Evolutionary conservation across 2,329 filamentous ascomycete genomes (phyloP).

Genomic region (Myrmaecium sp.): DNA sequence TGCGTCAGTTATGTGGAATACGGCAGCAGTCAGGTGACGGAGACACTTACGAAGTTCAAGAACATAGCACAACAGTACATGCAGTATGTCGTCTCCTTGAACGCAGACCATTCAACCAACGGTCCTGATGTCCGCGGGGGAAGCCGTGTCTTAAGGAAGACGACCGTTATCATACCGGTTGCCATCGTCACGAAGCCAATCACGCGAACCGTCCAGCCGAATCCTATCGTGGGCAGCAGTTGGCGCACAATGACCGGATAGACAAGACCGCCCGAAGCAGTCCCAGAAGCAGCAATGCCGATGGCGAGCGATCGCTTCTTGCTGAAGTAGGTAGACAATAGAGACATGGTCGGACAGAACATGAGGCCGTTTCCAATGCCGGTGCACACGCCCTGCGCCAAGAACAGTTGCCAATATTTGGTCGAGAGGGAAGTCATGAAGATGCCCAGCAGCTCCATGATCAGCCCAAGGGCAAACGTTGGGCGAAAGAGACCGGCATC

Average conservation of each 20-base stretch:
- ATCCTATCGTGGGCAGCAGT: slow-evolving; percentile 42
- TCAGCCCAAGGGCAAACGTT: slow-evolving; percentile 24
- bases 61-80: slow-evolving; percentile 6
- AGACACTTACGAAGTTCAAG: too few relatives aligned
- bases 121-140: slow-evolving; percentile 27
- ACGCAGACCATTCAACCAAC: slow-evolving; percentile 4
- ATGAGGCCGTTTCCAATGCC: slow-evolving; percentile 19
- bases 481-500: slow-evolving; percentile 35
- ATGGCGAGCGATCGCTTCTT: slow-evolving; percentile 43
- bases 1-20: background rate
- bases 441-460: slow-evolving; percentile 29
- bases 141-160: slow-evolving; percentile 23
- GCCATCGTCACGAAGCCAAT: slow-evolving; percentile 43
- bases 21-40: background rate
- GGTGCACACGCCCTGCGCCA: slow-evolving; percentile 18
- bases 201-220: slow-evolving; percentile 46
- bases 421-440: slow-evolving; percentile 34
- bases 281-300: slow-evolving; percentile 41
- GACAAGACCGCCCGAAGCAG: slow-evolving; percentile 43
- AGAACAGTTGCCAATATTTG: slow-evolving; percentile 30
- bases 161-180: slow-evolving; percentile 17
- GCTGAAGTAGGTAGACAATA: slow-evolving; percentile 38
- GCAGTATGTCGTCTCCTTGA: slow-evolving; percentile 5
- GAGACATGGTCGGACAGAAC: slow-evolving; percentile 15
- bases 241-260: slow-evolving; percentile 40